A percentile compares a stretch with the other conserved stretches of the same genome.
phyloP scores from a whole-genome alignment of 2,329 filamentous ascomycete species.

The Colletotrichum chrysophilum region DNA sequence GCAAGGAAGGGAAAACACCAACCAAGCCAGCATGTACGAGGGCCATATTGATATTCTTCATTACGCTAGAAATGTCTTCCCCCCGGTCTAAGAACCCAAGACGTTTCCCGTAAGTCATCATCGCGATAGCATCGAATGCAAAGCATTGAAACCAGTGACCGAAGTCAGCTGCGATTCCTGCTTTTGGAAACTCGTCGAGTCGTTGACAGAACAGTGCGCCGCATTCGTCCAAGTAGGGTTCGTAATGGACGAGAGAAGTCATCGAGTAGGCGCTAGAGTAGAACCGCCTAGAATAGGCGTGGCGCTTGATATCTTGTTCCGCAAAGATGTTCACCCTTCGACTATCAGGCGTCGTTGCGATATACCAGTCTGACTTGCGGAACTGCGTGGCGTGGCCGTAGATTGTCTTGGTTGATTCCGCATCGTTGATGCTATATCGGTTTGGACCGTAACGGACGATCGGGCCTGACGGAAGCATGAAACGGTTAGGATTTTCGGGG shows the following conservation, averaged over 20 bases:
- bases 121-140: slow-evolving; percentile 56
- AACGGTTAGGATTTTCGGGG: too few relatives aligned
- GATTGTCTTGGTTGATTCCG: slow-evolving; percentile 41
- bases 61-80: slow-evolving; percentile 47
- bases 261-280: slow-evolving; percentile 52
- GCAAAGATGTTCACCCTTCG: slow-evolving; percentile 33
- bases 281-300: slow-evolving; percentile 41
- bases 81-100: slow-evolving; percentile 53
- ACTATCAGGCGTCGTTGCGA: slow-evolving; percentile 23
- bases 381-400: slow-evolving; percentile 35
- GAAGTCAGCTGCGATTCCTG: slow-evolving; percentile 38
- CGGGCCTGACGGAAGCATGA: slow-evolving; percentile 25
- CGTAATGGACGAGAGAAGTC: slow-evolving; percentile 52
- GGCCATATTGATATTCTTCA: slow-evolving; percentile 39
- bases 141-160: slow-evolving; percentile 50
- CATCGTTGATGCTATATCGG: slow-evolving; percentile 50
- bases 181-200: slow-evolving; percentile 40
- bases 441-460: slow-evolving; percentile 53
- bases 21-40: slow-evolving; percentile 41
- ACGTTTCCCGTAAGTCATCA: slow-evolving; percentile 44
- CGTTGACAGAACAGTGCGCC: slow-evolving; percentile 42
- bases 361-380: slow-evolving; percentile 38
- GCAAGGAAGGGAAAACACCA: slow-evolving; percentile 45
- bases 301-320: slow-evolving; percentile 37
- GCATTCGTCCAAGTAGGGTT: slow-evolving; percentile 53